These are phyloP conservation scores for Tetragonia tetragonoides DNA, from an alignment of 148 eudicot species.

Conservation along the genomic window DNA sequence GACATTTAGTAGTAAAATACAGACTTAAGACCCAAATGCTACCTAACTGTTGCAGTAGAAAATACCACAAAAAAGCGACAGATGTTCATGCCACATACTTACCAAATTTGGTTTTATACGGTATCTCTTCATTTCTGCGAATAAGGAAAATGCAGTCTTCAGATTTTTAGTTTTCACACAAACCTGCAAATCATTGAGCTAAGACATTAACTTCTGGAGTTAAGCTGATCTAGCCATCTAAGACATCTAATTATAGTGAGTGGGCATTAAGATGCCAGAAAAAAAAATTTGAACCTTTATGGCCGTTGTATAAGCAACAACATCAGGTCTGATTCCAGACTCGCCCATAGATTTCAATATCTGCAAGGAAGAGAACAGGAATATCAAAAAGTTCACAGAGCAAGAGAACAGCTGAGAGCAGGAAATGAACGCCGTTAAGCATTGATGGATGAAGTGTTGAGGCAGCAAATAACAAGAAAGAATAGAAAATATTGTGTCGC, in stretches of 20 bases:
- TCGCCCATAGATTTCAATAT: constrained; percentile 69
- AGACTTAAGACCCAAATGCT: no score
- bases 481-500: background rate
- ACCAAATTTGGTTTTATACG: constrained; percentile 85
- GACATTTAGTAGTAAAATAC: background rate
- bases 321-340: constrained; percentile 79
- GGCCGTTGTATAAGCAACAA: constrained; percentile 77
- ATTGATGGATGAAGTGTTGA: background rate
- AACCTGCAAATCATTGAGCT: constrained; percentile 43
- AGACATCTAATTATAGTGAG: background rate
- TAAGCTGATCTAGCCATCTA: background rate
- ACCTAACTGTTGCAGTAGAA: background rate
- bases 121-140: constrained; percentile 74
- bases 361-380: constrained; percentile 40
- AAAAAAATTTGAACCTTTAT: constrained; percentile 57
- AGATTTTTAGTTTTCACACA: constrained; percentile 60
- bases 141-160: constrained; percentile 68
- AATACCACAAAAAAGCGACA: background rate
- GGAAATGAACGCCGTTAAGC: background rate
- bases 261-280: background rate
- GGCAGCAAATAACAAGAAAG: background rate
- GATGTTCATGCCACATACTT: constrained; percentile 12
- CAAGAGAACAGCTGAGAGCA: background rate
- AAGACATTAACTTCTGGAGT: constrained; percentile 10
- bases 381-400: background rate